Evolutionary conservation across 768 basidiomycete genomes (phyloP).

Genomic region (Flagelloscypha sp.): DNA sequence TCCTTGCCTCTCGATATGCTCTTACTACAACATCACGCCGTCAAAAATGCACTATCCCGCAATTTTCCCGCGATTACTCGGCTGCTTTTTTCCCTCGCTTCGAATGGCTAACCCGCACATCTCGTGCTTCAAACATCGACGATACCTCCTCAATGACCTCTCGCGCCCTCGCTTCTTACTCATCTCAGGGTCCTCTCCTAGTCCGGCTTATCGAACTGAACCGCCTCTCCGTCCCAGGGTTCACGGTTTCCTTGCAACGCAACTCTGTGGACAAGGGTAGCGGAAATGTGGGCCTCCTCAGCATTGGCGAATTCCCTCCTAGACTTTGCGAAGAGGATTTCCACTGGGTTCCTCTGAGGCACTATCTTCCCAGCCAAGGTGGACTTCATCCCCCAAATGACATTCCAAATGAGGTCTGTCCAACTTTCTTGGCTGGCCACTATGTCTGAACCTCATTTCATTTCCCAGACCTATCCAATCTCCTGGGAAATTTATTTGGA

Average conservation of each 20-base stretch:
- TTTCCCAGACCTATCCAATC: slow-evolving; percentile 53
- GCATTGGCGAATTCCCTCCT: slow-evolving; percentile 55
- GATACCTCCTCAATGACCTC: slow-evolving; percentile 11
- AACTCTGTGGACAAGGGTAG: slow-evolving; percentile 58
- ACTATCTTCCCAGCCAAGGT: slow-evolving; percentile 42
- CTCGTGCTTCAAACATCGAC: background rate
- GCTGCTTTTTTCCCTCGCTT: background rate
- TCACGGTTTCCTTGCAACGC: slow-evolving; percentile 58
- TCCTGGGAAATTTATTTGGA: slow-evolving; percentile 70
- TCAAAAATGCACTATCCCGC: background rate
- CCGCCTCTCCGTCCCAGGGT: slow-evolving; percentile 35
- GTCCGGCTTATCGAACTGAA: slow-evolving; percentile 34
- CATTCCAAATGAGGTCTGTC: slow-evolving; percentile 51
- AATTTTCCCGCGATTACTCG: slow-evolving; percentile 3
- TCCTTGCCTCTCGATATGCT: slow-evolving; percentile 12
- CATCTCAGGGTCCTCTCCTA: slow-evolving; percentile 35
- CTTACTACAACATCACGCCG: slow-evolving; percentile 15
- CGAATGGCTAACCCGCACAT: background rate
- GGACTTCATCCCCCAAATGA: slow-evolving; percentile 49
- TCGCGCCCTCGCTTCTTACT: slow-evolving; percentile 33
- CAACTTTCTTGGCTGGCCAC: too few species aligned
- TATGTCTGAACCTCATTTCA: slow-evolving; percentile 2
- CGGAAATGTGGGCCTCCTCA: slow-evolving; percentile 59
- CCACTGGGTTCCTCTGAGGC: slow-evolving; percentile 59
- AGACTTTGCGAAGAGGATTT: slow-evolving; percentile 39